Evolutionary conservation across 1,284 basidiomycete species (phyloP).

Genomic region (Tilletiaria anomala): DNA sequence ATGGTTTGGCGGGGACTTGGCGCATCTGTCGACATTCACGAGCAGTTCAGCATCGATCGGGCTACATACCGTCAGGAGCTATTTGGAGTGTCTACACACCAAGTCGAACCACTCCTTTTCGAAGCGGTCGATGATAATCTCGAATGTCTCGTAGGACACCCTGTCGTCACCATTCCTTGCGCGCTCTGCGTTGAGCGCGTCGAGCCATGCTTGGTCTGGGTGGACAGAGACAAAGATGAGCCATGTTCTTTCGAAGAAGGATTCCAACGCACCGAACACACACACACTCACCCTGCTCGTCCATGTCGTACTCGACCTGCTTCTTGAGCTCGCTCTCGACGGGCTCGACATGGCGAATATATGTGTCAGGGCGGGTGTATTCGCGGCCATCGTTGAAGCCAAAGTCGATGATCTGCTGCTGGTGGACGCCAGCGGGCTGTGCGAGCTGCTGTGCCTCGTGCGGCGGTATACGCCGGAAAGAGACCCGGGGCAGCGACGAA

Average conservation of each 20-base stretch:
- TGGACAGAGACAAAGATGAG: background rate
- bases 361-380: slow-evolving; percentile 64
- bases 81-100: no score
- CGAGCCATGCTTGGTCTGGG: slow-evolving; percentile 87
- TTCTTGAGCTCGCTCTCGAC: slow-evolving; percentile 77
- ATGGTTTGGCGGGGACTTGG: slow-evolving; percentile 21
- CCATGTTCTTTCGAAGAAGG: no score
- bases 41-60: background rate
- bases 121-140: slow-evolving; percentile 88
- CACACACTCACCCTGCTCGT: slow-evolving; percentile 66
- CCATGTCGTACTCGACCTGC: slow-evolving; percentile 99
- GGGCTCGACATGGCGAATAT: slow-evolving; percentile 84
- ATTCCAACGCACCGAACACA: background rate
- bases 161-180: slow-evolving; percentile 58
- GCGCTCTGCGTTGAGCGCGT: slow-evolving; percentile 66
- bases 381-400: slow-evolving; percentile 57
- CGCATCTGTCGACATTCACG: slow-evolving; percentile 51
- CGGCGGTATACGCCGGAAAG: slow-evolving; percentile 4
- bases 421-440: slow-evolving; percentile 17
- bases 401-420: slow-evolving; percentile 20
- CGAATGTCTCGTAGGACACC: slow-evolving; percentile 63
- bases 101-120: slow-evolving; percentile 99
- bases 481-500: background rate
- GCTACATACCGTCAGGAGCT: background rate
- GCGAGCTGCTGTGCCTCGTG: slow-evolving; percentile 16